phyloP scores from a whole-genome alignment of 306 rosid species.

The Vicia sativa region DNA sequence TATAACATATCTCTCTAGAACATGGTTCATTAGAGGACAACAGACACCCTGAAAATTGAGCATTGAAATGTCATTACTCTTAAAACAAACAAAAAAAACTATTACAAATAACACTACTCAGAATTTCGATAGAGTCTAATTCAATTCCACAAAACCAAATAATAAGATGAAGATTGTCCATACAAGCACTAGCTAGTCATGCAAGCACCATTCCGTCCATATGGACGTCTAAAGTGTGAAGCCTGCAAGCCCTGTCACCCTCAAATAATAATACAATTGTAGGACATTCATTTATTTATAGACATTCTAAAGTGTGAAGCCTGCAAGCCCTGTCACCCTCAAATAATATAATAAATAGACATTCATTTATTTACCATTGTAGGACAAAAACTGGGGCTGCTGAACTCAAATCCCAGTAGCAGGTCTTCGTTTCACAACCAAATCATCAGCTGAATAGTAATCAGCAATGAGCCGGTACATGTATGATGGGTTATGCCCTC shows the following conservation, averaged over 20 bases:
- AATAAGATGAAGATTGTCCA: background rate
- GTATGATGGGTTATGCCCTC: slow-evolving; percentile 96
- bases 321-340: slow-evolving; percentile 13
- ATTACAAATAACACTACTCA: slow-evolving; percentile 20
- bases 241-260: slow-evolving; percentile 3
- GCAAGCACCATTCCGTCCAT: background rate
- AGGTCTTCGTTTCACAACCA: slow-evolving; percentile 73
- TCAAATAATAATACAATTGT: slow-evolving; percentile 40
- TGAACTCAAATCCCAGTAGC: slow-evolving; percentile 55
- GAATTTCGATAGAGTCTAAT: background rate
- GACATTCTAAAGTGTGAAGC: too few relatives aligned
- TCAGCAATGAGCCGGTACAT: slow-evolving; percentile 97
- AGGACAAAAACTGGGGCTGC: slow-evolving; percentile 39
- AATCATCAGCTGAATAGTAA: slow-evolving; percentile 93
- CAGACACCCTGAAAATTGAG: slow-evolving; percentile 43
- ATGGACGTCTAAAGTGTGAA: background rate
- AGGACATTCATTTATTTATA: too few relatives aligned
- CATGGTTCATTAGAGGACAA: slow-evolving; percentile 25
- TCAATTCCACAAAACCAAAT: slow-evolving; percentile 2
- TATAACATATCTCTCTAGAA: slow-evolving; percentile 22
- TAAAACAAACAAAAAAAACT: background rate
- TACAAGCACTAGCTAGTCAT: background rate
- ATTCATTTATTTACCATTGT: slow-evolving; percentile 41
- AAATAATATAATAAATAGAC: slow-evolving; percentile 1
- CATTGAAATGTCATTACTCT: slow-evolving; percentile 25